Percentiles rank a stretch among this genome's conserved stretches.
Conservation (phyloP, 371 early-diverging fungal genomes). For the Mucor circinelloides region DNA sequence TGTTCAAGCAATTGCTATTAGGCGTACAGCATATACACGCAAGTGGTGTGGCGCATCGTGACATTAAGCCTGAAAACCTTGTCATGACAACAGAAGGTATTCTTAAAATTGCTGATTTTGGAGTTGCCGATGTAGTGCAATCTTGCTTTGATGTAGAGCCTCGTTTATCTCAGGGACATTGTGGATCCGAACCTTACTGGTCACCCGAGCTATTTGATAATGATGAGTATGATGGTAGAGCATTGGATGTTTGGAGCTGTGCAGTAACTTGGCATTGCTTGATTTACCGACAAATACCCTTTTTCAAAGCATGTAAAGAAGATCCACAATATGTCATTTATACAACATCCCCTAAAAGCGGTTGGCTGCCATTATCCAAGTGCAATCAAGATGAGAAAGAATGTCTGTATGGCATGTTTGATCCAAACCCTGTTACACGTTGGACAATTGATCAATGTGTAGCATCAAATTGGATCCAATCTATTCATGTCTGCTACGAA, state of each 20-base stretch:
- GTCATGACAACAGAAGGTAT: conserved; percentile 76
- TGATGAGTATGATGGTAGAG: conserved; percentile 70
- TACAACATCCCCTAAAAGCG: conserved; percentile 23
- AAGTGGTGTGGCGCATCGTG: conserved; percentile 88
- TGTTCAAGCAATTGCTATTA: conserved; percentile 86
- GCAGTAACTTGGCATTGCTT: conserved; percentile 84
- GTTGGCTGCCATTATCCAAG: conserved; percentile 62
- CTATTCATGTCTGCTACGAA: conserved; percentile 39
- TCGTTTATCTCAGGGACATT: conserved; percentile 71
- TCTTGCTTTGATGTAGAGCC: conserved; percentile 72
- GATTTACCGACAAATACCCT: conserved; percentile 74
- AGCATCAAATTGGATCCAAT: conserved; percentile 48
- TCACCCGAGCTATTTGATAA: conserved; percentile 70
- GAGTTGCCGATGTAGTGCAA: conserved; percentile 91
- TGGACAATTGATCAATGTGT: conserved; percentile 50
- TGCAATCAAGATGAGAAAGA: conserved; percentile 32
- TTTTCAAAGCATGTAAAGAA: conserved; percentile 52
- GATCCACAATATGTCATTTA: conserved; percentile 69
- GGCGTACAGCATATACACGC: conserved; percentile 96
- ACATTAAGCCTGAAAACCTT: conserved; percentile 91
- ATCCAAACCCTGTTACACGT: conserved; percentile 44
- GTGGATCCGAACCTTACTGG: conserved; percentile 89
- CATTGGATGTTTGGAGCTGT: conserved; percentile 83
- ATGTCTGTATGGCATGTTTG: conserved; percentile 50
- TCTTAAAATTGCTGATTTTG: conserved; percentile 97